These are phyloP conservation scores for Aotearoamyces nothofagi DNA, from an alignment of 2,329 filamentous ascomycete genomes.

Conservation along the genomic window DNA sequence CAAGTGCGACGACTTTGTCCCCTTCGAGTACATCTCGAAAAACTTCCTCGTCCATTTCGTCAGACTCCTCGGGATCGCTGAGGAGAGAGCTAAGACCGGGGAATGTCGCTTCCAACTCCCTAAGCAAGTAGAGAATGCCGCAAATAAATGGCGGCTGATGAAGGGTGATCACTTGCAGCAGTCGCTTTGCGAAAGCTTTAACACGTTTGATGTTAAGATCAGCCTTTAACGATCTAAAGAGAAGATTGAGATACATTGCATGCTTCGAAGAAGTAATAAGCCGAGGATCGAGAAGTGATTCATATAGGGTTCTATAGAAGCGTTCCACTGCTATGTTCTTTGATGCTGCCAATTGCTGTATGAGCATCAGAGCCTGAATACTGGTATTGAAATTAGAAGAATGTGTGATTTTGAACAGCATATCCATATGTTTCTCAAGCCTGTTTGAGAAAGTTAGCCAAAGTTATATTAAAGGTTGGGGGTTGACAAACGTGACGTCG, in stretches of 20 bases:
- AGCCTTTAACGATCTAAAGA: constrained; percentile 76
- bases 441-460: constrained; percentile 24
- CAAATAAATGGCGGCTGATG: constrained; percentile 90
- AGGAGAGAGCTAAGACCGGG: constrained; percentile 66
- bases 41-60: constrained; percentile 38
- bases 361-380: constrained; percentile 85
- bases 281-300: constrained; percentile 82
- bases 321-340: constrained; percentile 75
- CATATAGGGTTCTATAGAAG: constrained; percentile 91
- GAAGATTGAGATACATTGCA: constrained; percentile 80
- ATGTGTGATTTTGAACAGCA: constrained; percentile 89
- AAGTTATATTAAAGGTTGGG: neutral
- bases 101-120: constrained; percentile 66
- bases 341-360: constrained; percentile 75
- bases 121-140: constrained; percentile 79
- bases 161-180: constrained; percentile 73
- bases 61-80: constrained; percentile 64
- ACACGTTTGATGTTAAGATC: constrained; percentile 85
- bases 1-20: constrained; percentile 23
- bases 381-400: constrained; percentile 98
- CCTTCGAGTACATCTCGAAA: constrained; percentile 51
- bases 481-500: constrained; percentile 44
- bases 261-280: constrained; percentile 87
- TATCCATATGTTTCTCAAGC: constrained; percentile 80
- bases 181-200: constrained; percentile 88